phyloP scores from a whole-genome alignment of 2,329 filamentous ascomycete genomes.

The Aspergillus oerlinghausenensis region DNA sequence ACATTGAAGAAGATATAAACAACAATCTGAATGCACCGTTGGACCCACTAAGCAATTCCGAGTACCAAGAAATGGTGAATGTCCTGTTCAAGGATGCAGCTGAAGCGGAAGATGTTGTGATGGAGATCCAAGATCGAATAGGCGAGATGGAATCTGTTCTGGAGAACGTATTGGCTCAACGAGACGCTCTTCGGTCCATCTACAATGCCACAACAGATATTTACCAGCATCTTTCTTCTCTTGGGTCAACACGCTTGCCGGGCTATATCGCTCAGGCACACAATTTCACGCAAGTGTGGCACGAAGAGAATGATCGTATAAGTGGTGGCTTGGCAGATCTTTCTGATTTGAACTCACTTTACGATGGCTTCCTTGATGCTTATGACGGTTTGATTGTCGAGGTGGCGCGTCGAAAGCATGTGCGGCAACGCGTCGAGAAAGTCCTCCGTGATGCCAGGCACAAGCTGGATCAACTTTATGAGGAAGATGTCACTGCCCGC shows the following conservation, averaged over 20 bases:
- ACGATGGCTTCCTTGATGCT: conserved; percentile 77
- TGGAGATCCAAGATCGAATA: conserved; percentile 68
- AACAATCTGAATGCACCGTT: conserved; percentile 45
- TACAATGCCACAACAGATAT: conserved; percentile 59
- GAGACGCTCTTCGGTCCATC: conserved; percentile 52
- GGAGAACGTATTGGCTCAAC: conserved; percentile 58
- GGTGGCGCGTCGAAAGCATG: conserved; percentile 66
- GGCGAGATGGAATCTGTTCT: conserved; percentile 72
- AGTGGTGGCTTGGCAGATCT: conserved; percentile 68
- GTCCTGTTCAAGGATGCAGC: conserved; percentile 60
- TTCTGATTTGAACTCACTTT: conserved; percentile 72
- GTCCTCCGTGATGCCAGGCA: conserved; percentile 74
- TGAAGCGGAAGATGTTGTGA: conserved; percentile 59
- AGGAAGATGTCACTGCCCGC: conserved; percentile 67
- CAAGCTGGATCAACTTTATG: conserved; percentile 69
- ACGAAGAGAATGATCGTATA: conserved; percentile 67
- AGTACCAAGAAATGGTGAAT: conserved; percentile 75
- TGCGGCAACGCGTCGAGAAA: conserved; percentile 68
- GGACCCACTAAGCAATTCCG: conserved; percentile 68
- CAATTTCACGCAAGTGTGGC: conserved; percentile 57
- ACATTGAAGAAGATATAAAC: conserved; percentile 30
- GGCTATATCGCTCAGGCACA: conserved; percentile 46
- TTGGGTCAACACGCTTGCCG: conserved; percentile 59
- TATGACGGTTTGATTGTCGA: conserved; percentile 85
- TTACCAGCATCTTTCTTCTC: conserved; percentile 62